Base-by-base conservation (phyloP, 768 basidiomycete genomes). In the Lactarius tabidus region DNA sequence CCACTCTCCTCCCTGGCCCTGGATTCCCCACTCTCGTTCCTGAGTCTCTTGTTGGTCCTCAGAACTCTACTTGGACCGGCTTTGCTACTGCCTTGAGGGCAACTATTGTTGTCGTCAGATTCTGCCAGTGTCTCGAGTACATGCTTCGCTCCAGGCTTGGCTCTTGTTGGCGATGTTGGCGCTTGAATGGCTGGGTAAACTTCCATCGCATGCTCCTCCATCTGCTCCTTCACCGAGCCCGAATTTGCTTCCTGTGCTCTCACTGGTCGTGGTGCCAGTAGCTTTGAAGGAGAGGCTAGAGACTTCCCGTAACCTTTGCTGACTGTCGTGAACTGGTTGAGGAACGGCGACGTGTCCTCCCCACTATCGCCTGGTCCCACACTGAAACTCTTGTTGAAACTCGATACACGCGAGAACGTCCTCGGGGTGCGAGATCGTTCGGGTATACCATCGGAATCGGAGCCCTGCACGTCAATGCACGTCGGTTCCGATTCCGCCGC, bases 361-460 rank as follows among this genome's bases (percentile, higher is more conserved):
- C 52, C 18, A 33, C 57, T 45, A 29, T 66, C 65, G 10, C 56
- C 60, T 7, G 38, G 6, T 28, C 39, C 61, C 36, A 41, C 57
- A 31, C 39, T 59, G 52, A 66, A 66, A 28, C 65, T 66, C 52
- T 62, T 66, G 39, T 62, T 66, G 35, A 66, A 54, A 17, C 65
- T 66, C 7, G 65, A 66, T 26, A 66, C 61, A 8, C 60, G 65
- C 28, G 56, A 57, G 39, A 36, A 58, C 17, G 57, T 62, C 51
- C 39, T 62, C 33, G 65, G 65, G 6, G 65, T 66, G 65, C 57
- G 51, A 43, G 65, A 51, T 57, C 60, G 65, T 48, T 62, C 60
- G 7, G 51, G 26, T 45, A 57, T 20, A 43, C 60, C 51, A 38
- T 66, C 65, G n/a, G 65, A 62, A 7, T 62, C 65, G 41, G 65